Base-by-base conservation (phyloP, 2,329 filamentous ascomycete genomes). In the Tolypocladium paradoxum region DNA sequence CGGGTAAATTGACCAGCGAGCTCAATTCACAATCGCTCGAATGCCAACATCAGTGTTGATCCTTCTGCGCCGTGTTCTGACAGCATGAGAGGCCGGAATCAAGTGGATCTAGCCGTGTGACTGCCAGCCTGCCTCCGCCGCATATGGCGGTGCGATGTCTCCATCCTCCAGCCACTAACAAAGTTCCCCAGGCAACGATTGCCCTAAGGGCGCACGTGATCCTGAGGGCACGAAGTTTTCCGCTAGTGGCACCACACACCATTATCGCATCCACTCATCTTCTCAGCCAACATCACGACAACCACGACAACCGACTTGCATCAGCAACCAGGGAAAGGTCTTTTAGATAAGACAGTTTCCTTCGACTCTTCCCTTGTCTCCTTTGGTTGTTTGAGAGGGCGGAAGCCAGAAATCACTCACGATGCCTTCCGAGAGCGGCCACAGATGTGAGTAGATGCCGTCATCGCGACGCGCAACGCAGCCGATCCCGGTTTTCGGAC, bases 371-470 rank as follows among this genome's bases (percentile, higher is more conserved):
- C 50, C 66, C 65, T 67, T 69, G 64, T 67, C 64, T 68, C 66
- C 68, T 62, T 69, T 66, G 71, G 69, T 74, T 69, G 68, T 66
- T 71, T 70, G 71, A 74, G 73, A 73, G 72, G 68, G 68, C 66
- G 68, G 68, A 69, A 69, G 68, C 62, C 65, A 49, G 43, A 74
- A 61, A 66, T 67, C 72, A 76, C 76, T 77, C 85, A 90, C 82
- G 75, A 93, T 93, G 88, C 83, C 86, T 87, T 85, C 87, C 72
- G 87, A 89, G 83, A 80, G 85, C 73, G 87, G 87, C 77, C 87
- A 91, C 84, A 84, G 88, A 87, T 80, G 88, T 92, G 78, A 88
- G 88, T 88, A 45, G 34, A 27, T 31, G 14, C 36, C 34, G 8
- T 40, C 37, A 27, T 20, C 7, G 27, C 43, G 24, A 36, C 51